Conservation (phyloP, 805 yeast genomes). For the Wickerhamiella vanderwaltii region DNA sequence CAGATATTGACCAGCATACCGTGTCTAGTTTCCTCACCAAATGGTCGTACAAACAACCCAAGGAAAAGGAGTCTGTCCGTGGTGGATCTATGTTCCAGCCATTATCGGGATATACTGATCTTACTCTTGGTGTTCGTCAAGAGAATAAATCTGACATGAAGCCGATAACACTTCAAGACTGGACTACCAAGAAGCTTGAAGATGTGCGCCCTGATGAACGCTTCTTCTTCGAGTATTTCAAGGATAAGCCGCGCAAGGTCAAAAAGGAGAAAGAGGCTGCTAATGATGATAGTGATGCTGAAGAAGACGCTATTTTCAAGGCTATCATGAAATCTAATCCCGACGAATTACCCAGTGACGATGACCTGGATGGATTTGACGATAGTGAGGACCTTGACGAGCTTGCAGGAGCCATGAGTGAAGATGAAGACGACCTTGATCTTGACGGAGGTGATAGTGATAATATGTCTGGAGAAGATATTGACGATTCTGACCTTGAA, state of each 20-base stretch:
- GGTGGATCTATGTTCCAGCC: constrained; percentile 98
- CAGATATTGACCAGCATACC: constrained; percentile 82
- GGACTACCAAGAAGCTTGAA: constrained; percentile 49
- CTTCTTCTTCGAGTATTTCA: constrained; percentile 79
- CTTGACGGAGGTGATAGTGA: constrained; percentile 20
- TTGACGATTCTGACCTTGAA: constrained; percentile 21
- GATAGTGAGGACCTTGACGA: constrained; percentile 33
- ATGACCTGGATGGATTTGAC: constrained; percentile 31
- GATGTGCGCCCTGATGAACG: constrained; percentile 76
- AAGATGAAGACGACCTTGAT: constrained; percentile 20
- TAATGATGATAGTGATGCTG: constrained; percentile 30
- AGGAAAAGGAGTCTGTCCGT: constrained; percentile 56
- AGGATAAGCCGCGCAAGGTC: constrained; percentile 29
- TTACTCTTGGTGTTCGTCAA: constrained; percentile 24
- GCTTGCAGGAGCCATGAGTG: constrained; percentile 25
- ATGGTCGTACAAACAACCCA: constrained; percentile 88
- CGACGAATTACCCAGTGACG: constrained; percentile 51
- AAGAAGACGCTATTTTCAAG: constrained; percentile 67
- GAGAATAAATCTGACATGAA: constrained; percentile 40
- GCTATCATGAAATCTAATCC: constrained; percentile 68
- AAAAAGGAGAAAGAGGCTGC: constrained; percentile 23
- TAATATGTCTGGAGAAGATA: constrained; percentile 19
- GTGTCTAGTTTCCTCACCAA: constrained; percentile 85
- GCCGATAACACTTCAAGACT: constrained; percentile 77
- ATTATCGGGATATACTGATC: constrained; percentile 49